These are phyloP conservation scores for Lentinula boryana DNA, from an alignment of 768 basidiomycete genomes.

Conservation along the genomic window DNA sequence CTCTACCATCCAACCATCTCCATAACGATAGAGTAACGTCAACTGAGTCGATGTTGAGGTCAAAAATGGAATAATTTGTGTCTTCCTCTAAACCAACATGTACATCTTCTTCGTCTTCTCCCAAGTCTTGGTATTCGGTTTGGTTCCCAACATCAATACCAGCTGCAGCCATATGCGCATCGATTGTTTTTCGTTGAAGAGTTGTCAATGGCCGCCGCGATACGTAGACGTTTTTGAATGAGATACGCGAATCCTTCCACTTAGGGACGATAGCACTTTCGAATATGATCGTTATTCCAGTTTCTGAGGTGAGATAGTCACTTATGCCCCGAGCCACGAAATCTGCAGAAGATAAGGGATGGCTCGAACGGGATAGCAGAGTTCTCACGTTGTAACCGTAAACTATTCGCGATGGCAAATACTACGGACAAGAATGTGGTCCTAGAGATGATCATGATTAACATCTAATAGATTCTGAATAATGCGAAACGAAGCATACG, in stretches of 20 bases:
- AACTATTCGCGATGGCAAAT: conserved; percentile 83
- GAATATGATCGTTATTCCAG: conserved; percentile 91
- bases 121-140: conserved; percentile 57
- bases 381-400: conserved; percentile 71
- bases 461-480: neutral
- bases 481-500: conserved; percentile 42
- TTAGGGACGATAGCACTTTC: conserved; percentile 98
- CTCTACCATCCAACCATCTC: conserved; percentile 95
- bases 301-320: conserved; percentile 88
- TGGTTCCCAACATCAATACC: conserved; percentile 78
- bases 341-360: conserved; percentile 34
- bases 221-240: conserved; percentile 95
- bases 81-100: conserved; percentile 40
- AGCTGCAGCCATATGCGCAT: conserved; percentile 50
- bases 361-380: neutral
- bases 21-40: conserved; percentile 90
- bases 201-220: conserved; percentile 61
- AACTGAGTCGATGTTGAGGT: conserved; percentile 89
- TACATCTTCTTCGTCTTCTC: conserved; percentile 53
- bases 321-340: conserved; percentile 85
- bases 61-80: conserved; percentile 82
- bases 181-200: conserved; percentile 14
- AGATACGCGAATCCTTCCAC: conserved; percentile 93
- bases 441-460: conserved; percentile 28
- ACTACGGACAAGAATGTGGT: conserved; percentile 96